Evolutionary conservation across 2,329 filamentous ascomycete species (phyloP).

Genomic region (Macrophomina pseudophaseolina): DNA sequence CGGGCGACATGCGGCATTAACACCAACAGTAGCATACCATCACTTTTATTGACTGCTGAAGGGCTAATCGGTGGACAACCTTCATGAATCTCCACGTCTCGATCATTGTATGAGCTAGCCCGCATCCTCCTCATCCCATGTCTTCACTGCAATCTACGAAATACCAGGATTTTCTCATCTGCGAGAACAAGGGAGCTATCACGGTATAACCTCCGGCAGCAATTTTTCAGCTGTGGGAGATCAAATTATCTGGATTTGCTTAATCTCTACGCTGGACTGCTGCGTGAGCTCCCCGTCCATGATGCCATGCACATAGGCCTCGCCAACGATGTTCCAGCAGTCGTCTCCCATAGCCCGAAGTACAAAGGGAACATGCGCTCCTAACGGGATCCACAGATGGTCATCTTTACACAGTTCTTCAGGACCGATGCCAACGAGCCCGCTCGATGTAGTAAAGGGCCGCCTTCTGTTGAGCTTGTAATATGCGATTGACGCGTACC

Average conservation of each 20-base stretch:
- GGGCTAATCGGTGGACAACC: no score
- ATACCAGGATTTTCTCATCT: no score
- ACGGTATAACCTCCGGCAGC: no score
- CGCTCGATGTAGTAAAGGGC: background rate
- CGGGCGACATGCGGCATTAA: no score
- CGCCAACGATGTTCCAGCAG: background rate
- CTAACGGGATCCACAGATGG: background rate
- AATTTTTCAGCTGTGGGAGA: no score
- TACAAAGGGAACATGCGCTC: background rate
- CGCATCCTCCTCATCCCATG: no score
- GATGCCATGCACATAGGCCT: background rate
- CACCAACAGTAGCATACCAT: no score
- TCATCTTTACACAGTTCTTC: background rate
- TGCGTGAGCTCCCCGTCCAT: slow-evolving; percentile 3
- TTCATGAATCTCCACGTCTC: no score
- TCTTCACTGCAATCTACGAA: no score
- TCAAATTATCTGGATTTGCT: background rate
- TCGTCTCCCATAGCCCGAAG: background rate
- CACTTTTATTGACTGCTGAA: no score
- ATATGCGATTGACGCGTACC: background rate
- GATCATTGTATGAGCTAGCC: no score
- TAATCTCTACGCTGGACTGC: background rate
- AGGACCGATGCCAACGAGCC: background rate
- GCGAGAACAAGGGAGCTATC: no score
- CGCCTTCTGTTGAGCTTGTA: slow-evolving; percentile 1